These are phyloP conservation scores for Apophysomyces trapeziformis DNA, from an alignment of 371 early-diverging fungal species.

Conservation along the genomic window DNA sequence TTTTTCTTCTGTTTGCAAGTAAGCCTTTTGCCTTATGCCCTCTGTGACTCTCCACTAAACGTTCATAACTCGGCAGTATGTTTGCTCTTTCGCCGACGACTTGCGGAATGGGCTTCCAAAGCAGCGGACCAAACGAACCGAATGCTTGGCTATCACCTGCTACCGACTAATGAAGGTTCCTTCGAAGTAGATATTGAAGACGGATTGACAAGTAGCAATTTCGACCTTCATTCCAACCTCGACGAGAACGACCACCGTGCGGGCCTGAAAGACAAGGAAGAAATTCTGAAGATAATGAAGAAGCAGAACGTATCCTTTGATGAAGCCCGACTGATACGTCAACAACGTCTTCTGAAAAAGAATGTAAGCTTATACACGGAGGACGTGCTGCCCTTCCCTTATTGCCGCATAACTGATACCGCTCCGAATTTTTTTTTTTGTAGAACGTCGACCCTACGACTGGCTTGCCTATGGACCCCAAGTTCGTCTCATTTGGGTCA, in stretches of 20 bases:
- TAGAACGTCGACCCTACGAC: slow-evolving; percentile 80
- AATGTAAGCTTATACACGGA: slow-evolving; percentile 46
- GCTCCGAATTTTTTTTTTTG: neutral
- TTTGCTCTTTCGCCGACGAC: slow-evolving; percentile 34
- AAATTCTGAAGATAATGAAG: slow-evolving; percentile 76
- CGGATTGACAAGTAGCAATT: slow-evolving; percentile 73
- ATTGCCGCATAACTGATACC: neutral
- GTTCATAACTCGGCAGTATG: slow-evolving; percentile 24
- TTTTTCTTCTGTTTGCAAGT: slow-evolving; percentile 2
- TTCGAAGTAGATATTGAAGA: slow-evolving; percentile 70
- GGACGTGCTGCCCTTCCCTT: neutral
- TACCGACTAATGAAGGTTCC: slow-evolving; percentile 51
- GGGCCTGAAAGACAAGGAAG: slow-evolving; percentile 77
- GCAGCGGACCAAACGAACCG: slow-evolving; percentile 48
- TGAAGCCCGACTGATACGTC: slow-evolving; percentile 79
- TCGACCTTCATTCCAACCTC: slow-evolving; percentile 72
- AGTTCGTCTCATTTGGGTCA: slow-evolving; percentile 66
- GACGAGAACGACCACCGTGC: slow-evolving; percentile 69
- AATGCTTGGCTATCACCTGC: slow-evolving; percentile 49
- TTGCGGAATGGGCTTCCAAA: slow-evolving; percentile 28
- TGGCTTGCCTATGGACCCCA: slow-evolving; percentile 80
- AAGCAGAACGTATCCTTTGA: slow-evolving; percentile 76
- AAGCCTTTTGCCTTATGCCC: neutral
- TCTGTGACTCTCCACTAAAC: neutral
- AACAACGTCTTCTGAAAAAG: slow-evolving; percentile 68